These are phyloP conservation scores for Lanmaoa pseudosensibilis DNA, from an alignment of 768 basidiomycete genomes.

Conservation along the genomic window DNA sequence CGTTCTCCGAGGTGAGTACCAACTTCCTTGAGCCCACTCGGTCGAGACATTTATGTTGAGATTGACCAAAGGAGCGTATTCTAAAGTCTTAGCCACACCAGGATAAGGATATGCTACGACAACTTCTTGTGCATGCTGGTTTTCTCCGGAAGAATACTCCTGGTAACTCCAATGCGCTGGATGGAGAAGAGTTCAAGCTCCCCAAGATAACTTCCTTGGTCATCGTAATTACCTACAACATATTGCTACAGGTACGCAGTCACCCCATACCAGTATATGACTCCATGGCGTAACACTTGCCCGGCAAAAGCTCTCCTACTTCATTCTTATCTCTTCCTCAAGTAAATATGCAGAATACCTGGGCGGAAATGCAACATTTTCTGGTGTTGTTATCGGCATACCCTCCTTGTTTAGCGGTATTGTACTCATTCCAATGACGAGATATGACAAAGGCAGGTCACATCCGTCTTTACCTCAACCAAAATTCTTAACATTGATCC, in stretches of 20 bases:
- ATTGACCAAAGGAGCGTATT: neutral
- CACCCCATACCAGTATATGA: neutral
- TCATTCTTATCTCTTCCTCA: constrained; percentile 67
- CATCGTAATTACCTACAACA: constrained; percentile 45
- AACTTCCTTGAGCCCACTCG: neutral
- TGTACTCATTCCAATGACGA: constrained; percentile 54
- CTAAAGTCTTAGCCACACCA: neutral
- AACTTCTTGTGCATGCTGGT: neutral
- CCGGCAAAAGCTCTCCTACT: constrained; percentile 55
- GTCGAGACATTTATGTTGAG: neutral
- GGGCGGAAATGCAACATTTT: constrained; percentile 67
- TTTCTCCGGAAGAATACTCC: neutral
- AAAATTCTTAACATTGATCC: neutral
- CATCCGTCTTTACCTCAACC: neutral
- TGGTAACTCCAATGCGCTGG: constrained; percentile 18
- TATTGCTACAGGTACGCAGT: constrained; percentile 44
- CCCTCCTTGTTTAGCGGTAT: constrained; percentile 63
- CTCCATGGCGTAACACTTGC: neutral
- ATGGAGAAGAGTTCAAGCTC: constrained; percentile 43
- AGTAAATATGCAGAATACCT: constrained; percentile 60
- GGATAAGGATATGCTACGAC: constrained; percentile 13
- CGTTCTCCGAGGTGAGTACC: constrained; percentile 2
- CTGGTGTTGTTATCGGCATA: constrained; percentile 65
- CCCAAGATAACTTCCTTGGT: constrained; percentile 46
- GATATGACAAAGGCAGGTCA: constrained; percentile 51